Evolutionary conservation across 345 rosid genomes (phyloP).

Genomic region (Lagerstroemia speciosa): DNA sequence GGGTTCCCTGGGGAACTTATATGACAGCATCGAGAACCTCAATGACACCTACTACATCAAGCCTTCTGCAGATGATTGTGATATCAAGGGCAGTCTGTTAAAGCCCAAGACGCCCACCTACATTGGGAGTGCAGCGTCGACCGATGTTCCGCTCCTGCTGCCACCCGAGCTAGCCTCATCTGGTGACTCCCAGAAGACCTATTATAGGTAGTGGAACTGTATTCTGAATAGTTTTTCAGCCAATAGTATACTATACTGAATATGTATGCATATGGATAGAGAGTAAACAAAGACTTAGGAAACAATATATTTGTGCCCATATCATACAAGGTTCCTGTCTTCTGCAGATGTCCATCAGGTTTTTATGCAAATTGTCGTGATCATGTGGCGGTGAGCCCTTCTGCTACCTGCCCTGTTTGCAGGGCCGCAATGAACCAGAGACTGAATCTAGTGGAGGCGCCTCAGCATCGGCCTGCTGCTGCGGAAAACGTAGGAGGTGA

Average conservation of each 20-base stretch:
- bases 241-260: no score
- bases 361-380: neutral
- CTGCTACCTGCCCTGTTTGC: neutral
- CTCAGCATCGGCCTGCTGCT: neutral
- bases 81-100: neutral
- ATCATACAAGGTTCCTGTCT: neutral
- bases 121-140: neutral
- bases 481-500: neutral
- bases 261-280: no score
- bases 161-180: neutral
- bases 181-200: no score
- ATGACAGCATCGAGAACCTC: neutral
- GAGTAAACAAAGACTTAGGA: no score
- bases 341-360: neutral
- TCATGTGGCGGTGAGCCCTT: neutral
- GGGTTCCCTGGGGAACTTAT: constrained; percentile 11
- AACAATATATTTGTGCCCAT: neutral
- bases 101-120: constrained; percentile 2
- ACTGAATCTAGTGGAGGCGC: neutral
- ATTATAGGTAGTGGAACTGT: neutral
- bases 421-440: rapidly evolving
- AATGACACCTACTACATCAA: constrained; percentile 6
- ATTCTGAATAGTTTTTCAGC: no score
- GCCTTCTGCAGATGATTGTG: neutral
- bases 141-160: neutral